phyloP scores from a whole-genome alignment of 371 early-diverging fungal genomes.

The Rhizopus sp. region DNA sequence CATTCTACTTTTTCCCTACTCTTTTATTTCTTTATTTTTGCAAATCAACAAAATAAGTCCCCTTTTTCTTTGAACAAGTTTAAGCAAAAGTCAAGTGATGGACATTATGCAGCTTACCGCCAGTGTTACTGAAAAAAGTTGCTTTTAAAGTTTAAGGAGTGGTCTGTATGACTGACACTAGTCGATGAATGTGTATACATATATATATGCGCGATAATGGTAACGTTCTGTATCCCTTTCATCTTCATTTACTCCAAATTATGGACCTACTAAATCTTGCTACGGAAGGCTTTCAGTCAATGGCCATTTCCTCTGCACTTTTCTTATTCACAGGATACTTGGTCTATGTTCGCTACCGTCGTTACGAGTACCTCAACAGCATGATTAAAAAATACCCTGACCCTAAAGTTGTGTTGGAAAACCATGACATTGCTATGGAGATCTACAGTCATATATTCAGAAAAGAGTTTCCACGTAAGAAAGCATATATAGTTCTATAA shows the following conservation, averaged over 20 bases:
- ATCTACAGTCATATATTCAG: slow-evolving; percentile 32
- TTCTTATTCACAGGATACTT: slow-evolving; percentile 22
- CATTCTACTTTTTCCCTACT: too few relatives aligned
- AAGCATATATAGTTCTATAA: background rate
- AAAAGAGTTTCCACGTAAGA: slow-evolving; percentile 48
- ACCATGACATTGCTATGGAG: slow-evolving; percentile 43
- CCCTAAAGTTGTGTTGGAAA: slow-evolving; percentile 39
- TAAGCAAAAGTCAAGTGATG: too few relatives aligned
- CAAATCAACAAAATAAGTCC: too few relatives aligned
- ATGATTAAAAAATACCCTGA: slow-evolving; percentile 49
- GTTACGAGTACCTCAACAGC: slow-evolving; percentile 33
- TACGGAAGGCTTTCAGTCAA: background rate
- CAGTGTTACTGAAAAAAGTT: background rate
- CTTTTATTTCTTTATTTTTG: too few relatives aligned
- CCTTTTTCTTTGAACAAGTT: too few relatives aligned
- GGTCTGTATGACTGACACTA: background rate
- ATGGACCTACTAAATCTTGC: background rate
- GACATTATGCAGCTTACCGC: background rate
- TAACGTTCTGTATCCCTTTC: background rate
- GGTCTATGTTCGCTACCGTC: slow-evolving; percentile 36
- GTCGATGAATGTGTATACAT: background rate
- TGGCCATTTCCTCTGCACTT: background rate
- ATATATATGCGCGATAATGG: background rate
- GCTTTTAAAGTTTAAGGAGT: background rate
- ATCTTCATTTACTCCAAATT: background rate